phyloP scores from a whole-genome alignment of 495 filamentous ascomycete species.

The Podospora tetraspora region DNA sequence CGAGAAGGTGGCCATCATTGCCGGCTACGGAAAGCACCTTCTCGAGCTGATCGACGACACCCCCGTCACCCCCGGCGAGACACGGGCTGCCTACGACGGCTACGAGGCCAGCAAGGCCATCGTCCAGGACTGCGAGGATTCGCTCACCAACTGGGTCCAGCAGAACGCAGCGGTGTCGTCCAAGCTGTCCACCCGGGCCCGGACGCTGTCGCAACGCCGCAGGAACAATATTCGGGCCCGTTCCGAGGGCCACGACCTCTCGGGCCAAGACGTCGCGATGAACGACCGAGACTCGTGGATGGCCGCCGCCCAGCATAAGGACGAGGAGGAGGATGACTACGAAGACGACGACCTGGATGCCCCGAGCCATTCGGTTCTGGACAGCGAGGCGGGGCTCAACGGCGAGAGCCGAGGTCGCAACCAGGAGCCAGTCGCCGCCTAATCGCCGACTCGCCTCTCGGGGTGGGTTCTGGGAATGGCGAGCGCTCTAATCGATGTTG shows the following conservation, averaged over 20 bases:
- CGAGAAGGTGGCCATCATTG: constrained; percentile 97
- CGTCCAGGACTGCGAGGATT: constrained; percentile 97
- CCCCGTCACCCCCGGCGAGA: constrained; percentile 95
- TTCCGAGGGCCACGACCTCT: constrained; percentile 58
- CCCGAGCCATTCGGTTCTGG: constrained; percentile 37
- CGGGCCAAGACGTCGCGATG: constrained; percentile 76
- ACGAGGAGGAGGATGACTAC: constrained; percentile 49
- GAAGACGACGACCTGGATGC: constrained; percentile 49
- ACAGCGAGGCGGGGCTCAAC: constrained; percentile 40
- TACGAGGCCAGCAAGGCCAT: constrained; percentile 98
- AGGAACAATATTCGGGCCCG: constrained; percentile 62
- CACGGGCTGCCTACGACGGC: constrained; percentile 91
- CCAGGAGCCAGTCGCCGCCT: constrained; percentile 31
- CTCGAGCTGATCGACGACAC: constrained; percentile 93
- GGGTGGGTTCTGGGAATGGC: too few species aligned
- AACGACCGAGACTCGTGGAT: constrained; percentile 88
- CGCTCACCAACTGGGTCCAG: constrained; percentile 92
- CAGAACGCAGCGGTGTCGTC: constrained; percentile 83
- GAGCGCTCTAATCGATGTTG: neutral
- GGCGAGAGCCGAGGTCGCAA: constrained; percentile 45
- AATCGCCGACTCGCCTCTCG: constrained; percentile 1
- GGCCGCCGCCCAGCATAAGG: constrained; percentile 69
- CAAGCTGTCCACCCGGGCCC: constrained; percentile 76
- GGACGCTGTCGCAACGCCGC: constrained; percentile 79
- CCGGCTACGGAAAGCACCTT: constrained; percentile 94